Evolutionary conservation across 805 yeast genomes (phyloP), one percentile per base, ranked within the genome.

Genomic region (Pichia cephalocereana): DNA sequence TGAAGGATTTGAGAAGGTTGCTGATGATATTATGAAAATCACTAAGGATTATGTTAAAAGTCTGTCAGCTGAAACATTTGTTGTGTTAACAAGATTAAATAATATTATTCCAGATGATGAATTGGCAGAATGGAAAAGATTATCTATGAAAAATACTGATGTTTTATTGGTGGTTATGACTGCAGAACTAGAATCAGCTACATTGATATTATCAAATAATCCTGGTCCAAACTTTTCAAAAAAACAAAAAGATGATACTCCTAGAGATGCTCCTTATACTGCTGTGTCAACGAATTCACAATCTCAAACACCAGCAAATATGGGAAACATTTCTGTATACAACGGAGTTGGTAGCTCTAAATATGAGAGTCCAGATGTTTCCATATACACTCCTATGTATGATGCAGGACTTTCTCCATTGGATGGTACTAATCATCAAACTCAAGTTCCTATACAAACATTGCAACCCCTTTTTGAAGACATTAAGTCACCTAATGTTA

Each of bases 21-120:
- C 85, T 52, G 79, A 77, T 55, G 84, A 82, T 48, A 78, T 86
- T 17, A 82, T 90, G 83, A 68, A 69, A 5, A 72, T 74, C 12
- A 82, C 89, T 0, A 56, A 70, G 44, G 67, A 67, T 1, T 64
- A 82, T 27, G 67, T 74, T 0, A 51, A 61, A 9, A 63, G 53
- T 6, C 11, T 38, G 12, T 75, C 71, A 14, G 82, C 82, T 1
- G 80, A 79, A 62, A 74, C 75, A 37, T 83, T 79, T 54, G 68
- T 85, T 54, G 80, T 85, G 2, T 65, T 86, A 43, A 82, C 93
- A 0, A 71, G 95, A 54, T 63, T 84, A 45, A 82, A 81, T 56
- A 84, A 86, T 52, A 77, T 83, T 47, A 76, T 86, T 38, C 88
- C 90, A 0, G 95, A 86, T 63, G 93, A 86, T 62, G 95, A 86